phyloP scores from a whole-genome alignment of 2,329 filamentous ascomycete species.

The Penicillium sp. region DNA sequence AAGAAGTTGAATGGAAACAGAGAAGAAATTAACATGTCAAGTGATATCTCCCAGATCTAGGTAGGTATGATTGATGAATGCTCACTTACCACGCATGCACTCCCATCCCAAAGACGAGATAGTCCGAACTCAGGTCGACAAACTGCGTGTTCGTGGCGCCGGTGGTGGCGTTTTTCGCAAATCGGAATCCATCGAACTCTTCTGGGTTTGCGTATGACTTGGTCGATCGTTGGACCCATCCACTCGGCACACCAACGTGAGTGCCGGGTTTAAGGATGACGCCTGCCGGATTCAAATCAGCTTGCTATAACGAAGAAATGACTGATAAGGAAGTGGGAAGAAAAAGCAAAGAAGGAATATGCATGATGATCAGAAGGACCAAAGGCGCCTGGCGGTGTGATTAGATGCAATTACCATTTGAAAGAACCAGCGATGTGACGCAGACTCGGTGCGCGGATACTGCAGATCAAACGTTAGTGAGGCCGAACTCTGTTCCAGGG shows the following conservation, averaged over 20 bases:
- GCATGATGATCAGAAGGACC: too few species aligned
- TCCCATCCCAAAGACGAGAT: slow-evolving; percentile 22
- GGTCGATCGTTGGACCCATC: slow-evolving; percentile 15
- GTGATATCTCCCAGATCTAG: too few species aligned
- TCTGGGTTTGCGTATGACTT: slow-evolving; percentile 13
- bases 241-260: slow-evolving; percentile 17
- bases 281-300: slow-evolving; percentile 5
- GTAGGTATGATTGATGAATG: not conserved
- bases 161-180: slow-evolving; percentile 14
- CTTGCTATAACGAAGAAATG: too few species aligned
- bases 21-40: too few species aligned
- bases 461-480: slow-evolving; percentile 7
- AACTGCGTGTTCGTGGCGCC: slow-evolving; percentile 12
- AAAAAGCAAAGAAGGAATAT: too few species aligned
- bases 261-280: slow-evolving; percentile 18
- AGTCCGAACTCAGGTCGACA: slow-evolving; percentile 20
- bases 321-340: too few species aligned
- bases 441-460: slow-evolving; percentile 22
- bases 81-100: slow-evolving; percentile 19
- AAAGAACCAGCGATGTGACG: slow-evolving; percentile 11
- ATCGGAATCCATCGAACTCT: slow-evolving; percentile 19
- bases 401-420: slow-evolving; percentile 14
- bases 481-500: not conserved
- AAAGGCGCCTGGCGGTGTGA: not conserved
- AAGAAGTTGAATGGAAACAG: too few species aligned